Evolutionary conservation across 805 yeast species (phyloP), one percentile per base, ranked within the genome.

Genomic region (Saccharomycopsis olivae): DNA sequence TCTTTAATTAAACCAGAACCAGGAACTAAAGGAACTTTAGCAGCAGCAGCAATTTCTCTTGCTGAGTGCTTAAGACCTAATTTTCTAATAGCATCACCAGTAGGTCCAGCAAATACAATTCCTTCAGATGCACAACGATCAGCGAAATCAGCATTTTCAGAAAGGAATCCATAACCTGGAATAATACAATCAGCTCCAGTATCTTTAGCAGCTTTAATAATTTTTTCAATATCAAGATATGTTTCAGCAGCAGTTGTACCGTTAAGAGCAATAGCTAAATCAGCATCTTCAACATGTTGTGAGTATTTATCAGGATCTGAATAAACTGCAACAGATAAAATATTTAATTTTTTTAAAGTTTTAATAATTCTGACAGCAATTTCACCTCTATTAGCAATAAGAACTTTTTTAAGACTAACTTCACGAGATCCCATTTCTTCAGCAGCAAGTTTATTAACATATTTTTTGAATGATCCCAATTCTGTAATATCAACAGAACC

Each of bases 11-110:
- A 68, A 6, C 86, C 94, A 13, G 96, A 83, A 36, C 98, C 98
- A n/a, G 98, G 97, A 43, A 88, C 96, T 43, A 92, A 68, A 4
- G 98, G 98, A 37, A 89, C 97, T 33, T 79, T 78, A n/a, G 97
- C 97, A 35, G 68, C 68, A 49, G 71, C 73, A 17, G 98, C 98
- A 49, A 92, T 85, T 55, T 78, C 92, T 62, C 97, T 77, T 6
- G 98, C 98, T 36, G 96, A 87, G 58, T 92, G 98, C 65, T 89
- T 89, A 50, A 92, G 69, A 34, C 98, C 98, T 37, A 89, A 69
- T 53, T 78, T 77, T 57, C 95, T 71, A 54, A 89, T 92, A 8
- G 95, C 88, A 46, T 84, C 87, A 38, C 96, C 96, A 13, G 89
- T 69, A 14, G 98, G 98, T n/a, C 98, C 98, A 33, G 89, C 94